Base-by-base conservation (phyloP, 2,329 filamentous ascomycete species). In the Penicillium sp. region DNA sequence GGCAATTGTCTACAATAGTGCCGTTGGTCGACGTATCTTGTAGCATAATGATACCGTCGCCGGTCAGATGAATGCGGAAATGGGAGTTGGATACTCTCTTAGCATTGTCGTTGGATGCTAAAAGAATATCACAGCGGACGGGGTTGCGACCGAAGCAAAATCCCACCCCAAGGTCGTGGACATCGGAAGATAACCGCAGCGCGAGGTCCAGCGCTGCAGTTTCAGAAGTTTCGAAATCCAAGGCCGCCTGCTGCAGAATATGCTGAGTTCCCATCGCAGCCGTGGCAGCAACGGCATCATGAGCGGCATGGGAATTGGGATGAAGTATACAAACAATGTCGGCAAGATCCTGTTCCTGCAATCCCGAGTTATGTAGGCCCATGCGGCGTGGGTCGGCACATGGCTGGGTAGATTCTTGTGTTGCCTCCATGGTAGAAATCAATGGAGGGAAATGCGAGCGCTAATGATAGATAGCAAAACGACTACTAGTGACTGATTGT, bases 21-120 rank as follows among this genome's bases (percentile, higher is more conserved):
- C 95, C 95, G 69, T 98, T 99, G n/a, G 92, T 97, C 0, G 95
- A 98, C 71, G 88, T 85, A 70, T 99, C 95, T 73, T 96, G 88
- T 13, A 98, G 80, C 92, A 99, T 96, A 62, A 97, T 83, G 55
- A 90, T 88, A 27, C 90, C 91, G 62, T 91, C 86, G n/a, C 87
- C 81, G 67, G 96, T 99, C 66, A 96, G 82, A 70, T 89, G 96
- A 60, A 99, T 96, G 53, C 92, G 88, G 72, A 98, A 99, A 72
- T 99, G 95, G n/a, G 90, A 83, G 71, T 98, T 97, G 79, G 93
- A 98, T 58, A 99, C 84, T 44, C 90, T 85, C 71, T 85, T 89
- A 52, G 85, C 79, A 0, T 84, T 83, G 63, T 93, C 89, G 61
- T 87, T 81, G 48, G 91, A 85, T 66, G 84, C 83, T 47, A 93